A percentile compares a stretch with the other conserved stretches of the same genome.
Conservation (phyloP, 768 basidiomycete genomes). For the Cantharellus cinnabarinus region DNA sequence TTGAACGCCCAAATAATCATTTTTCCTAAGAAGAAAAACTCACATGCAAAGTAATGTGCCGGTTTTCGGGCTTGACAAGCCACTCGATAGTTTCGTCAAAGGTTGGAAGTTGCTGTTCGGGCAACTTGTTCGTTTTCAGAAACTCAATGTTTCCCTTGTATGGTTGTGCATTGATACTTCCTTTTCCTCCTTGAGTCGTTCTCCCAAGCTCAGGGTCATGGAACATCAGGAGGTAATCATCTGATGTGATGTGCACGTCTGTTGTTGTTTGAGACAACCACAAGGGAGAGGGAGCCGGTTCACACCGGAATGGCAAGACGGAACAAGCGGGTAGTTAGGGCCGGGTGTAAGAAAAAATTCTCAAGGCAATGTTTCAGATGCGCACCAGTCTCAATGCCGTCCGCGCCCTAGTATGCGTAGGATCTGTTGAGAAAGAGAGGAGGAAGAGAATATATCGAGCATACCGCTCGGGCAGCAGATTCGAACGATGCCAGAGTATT, state of each 20-base stretch:
- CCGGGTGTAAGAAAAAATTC: too few species aligned
- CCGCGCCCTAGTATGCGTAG: constrained; percentile 71
- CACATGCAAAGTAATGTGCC: constrained; percentile 15
- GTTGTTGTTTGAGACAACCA: constrained; percentile 8
- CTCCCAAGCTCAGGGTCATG: constrained; percentile 74
- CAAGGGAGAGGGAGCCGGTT: background rate
- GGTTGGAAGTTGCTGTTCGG: constrained; percentile 74
- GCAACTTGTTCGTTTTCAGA: constrained; percentile 57
- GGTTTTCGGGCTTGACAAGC: constrained; percentile 37
- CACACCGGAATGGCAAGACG: background rate
- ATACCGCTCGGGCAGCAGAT: constrained; percentile 29
- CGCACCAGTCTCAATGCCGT: constrained; percentile 87
- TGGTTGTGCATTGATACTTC: constrained; percentile 42
- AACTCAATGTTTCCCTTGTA: constrained; percentile 55
- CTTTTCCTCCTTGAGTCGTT: constrained; percentile 63
- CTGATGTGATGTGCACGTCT: constrained; percentile 90
- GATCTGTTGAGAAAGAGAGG: background rate
- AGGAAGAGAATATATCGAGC: background rate
- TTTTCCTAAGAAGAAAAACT: constrained; percentile 1
- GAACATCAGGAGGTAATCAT: constrained; percentile 83
- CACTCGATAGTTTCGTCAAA: constrained; percentile 66
- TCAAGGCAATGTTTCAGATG: too few species aligned
- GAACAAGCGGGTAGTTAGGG: too few species aligned
- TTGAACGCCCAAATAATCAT: background rate
- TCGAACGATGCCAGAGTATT: constrained; percentile 92